Percentiles rank a stretch among this genome's conserved stretches.
phyloP scores from a whole-genome alignment of 257 asterid species.

The Coffea canephora region DNA sequence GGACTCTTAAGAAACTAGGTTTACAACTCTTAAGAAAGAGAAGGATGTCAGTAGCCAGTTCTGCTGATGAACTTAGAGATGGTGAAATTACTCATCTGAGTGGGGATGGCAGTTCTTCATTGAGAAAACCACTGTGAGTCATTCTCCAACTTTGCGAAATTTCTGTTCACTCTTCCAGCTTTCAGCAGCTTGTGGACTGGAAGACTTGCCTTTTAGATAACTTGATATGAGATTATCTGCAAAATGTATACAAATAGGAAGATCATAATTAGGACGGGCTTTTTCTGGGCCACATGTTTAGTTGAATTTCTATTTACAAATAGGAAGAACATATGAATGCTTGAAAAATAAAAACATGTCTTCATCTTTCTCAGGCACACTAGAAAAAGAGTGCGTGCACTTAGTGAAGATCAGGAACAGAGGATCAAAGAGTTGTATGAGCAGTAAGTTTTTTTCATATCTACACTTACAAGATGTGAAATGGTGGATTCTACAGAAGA shows the following conservation, averaged over 20 bases:
- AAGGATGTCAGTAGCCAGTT: constrained; percentile 35
- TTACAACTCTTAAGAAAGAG: constrained; percentile 48
- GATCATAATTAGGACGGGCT: background rate
- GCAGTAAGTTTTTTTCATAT: constrained; percentile 63
- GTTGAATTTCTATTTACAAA: constrained; percentile 2
- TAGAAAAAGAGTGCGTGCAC: constrained; percentile 68
- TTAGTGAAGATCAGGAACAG: constrained; percentile 76
- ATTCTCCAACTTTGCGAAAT: constrained; percentile 19
- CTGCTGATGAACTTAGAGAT: constrained; percentile 25
- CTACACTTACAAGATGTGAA: background rate
- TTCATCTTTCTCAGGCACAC: constrained; percentile 51
- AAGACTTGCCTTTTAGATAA: background rate
- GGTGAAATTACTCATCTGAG: constrained; percentile 25
- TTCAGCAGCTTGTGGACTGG: background rate
- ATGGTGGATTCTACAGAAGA: too few species aligned
- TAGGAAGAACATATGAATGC: background rate
- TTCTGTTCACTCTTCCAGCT: background rate
- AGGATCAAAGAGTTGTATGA: constrained; percentile 70
- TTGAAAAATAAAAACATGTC: background rate
- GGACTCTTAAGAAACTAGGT: constrained; percentile 54
- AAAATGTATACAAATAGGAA: background rate
- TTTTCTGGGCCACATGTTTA: background rate
- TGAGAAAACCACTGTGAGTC: constrained; percentile 62
- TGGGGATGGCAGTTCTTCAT: constrained; percentile 39
- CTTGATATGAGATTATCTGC: background rate